Evolutionary conservation across 2,329 filamentous ascomycete species (phyloP).

Genomic region (Aulographum hederae): DNA sequence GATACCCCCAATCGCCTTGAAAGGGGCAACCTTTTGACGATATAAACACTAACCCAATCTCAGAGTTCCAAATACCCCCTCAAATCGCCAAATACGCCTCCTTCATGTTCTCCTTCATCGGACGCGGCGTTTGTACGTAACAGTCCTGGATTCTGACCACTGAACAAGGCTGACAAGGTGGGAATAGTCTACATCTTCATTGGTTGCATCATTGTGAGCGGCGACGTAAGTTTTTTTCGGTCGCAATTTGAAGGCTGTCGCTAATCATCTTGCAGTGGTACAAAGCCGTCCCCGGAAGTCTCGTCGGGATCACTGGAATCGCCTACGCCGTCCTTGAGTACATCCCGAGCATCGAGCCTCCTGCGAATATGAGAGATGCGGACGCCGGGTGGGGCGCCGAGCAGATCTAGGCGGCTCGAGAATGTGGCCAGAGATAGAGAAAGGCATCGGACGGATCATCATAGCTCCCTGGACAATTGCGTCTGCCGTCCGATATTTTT

Average conservation of each 20-base stretch:
- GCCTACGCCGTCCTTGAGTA: constrained; percentile 43
- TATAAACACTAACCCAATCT: constrained; percentile 5
- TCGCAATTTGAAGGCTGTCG: too few species aligned
- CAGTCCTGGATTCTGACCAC: constrained; percentile 1
- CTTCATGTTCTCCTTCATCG: constrained; percentile 95
- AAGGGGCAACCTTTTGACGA: neutral
- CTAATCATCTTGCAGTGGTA: too few species aligned
- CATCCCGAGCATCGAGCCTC: constrained; percentile 32
- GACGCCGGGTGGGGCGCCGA: constrained; percentile 34
- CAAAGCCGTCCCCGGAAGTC: constrained; percentile 56
- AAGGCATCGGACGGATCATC: too few species aligned
- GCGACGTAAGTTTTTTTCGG: too few species aligned
- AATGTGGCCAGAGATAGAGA: neutral
- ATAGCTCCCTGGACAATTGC: too few species aligned
- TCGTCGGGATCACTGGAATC: constrained; percentile 63
- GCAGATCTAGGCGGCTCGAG: constrained; percentile 23
- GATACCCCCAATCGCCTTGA: too few species aligned
- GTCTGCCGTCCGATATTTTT: too few species aligned
- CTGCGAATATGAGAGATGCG: constrained; percentile 35
- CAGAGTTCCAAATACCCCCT: constrained; percentile 86
- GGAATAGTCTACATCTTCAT: constrained; percentile 86
- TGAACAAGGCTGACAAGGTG: constrained; percentile 7
- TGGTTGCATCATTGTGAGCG: constrained; percentile 65
- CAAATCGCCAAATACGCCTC: constrained; percentile 87
- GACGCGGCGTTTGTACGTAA: constrained; percentile 77